Evolutionary conservation across 306 rosid species (phyloP), one percentile per base, ranked within the genome.

Genomic region (Coriaria nepalensis): DNA sequence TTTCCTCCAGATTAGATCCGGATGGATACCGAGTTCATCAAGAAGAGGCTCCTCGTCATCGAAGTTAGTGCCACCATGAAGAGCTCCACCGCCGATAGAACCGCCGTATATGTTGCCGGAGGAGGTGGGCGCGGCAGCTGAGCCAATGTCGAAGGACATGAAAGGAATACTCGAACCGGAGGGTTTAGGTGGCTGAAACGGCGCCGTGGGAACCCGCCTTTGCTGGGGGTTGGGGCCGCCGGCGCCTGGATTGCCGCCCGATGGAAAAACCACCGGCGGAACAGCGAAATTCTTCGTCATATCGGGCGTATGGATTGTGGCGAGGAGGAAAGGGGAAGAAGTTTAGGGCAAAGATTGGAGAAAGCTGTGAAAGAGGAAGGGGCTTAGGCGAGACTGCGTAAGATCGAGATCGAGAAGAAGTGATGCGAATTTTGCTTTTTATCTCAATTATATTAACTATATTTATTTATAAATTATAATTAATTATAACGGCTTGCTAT

Each of bases 1-100:
- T 60, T 92, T 92, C 56, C 73, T 61, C 94, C 94, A 92, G 74
- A 92, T 92, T 73, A 82, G 96, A 13, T 85, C 94, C 0, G 94
- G 96, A 66, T 92, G 98, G 64, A 92, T 92, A 13, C 98, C 96
- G 37, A 92, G 94, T 65, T 92, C 94, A 55, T 92, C 93, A 14
- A 92, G 96, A 20, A 92, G 87, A 9, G 98, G 93, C 29, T 85
- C 98, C 62, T 92, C 98, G 20, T 86, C 94, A 10, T 92, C 98
- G 60, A 92, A 92, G 53, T 56, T 72, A 9, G 63, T 46, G 29
- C 65, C 61, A 6, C 76, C 76, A 4, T 58, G 67, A 10, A 9
- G 64, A 11, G 72, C 71, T n/a, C 78, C 76, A 4, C 68, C 71
- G 43, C 68, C 66, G 36, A 62, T 59, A 9, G 87, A 72, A 1